A percentile compares a stretch with the other conserved stretches of the same genome.
phyloP scores from a whole-genome alignment of 495 filamentous ascomycete genomes.

The Copromyces sp. region DNA sequence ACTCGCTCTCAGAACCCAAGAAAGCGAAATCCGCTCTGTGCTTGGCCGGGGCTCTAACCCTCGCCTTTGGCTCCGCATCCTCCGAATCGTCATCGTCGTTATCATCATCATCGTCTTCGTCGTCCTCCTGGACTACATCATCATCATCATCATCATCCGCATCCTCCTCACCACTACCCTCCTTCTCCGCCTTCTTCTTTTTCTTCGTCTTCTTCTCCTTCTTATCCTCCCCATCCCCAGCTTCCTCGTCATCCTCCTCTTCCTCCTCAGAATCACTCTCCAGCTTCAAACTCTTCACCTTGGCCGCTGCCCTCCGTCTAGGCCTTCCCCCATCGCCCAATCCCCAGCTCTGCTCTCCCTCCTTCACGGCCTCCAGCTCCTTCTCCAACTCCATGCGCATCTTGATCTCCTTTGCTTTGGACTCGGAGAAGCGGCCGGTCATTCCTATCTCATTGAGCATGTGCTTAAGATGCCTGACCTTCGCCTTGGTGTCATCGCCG shows the following conservation, averaged over 20 bases:
- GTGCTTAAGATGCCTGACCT: slow-evolving; percentile 68
- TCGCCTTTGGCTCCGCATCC: slow-evolving; percentile 16
- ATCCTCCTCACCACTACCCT: slow-evolving; percentile 33
- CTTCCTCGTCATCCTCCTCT: slow-evolving; percentile 37
- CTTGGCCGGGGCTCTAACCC: slow-evolving; percentile 20
- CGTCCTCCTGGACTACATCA: slow-evolving; percentile 34
- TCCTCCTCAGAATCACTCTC: slow-evolving; percentile 24
- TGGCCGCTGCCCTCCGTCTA: slow-evolving; percentile 21
- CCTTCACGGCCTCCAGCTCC: slow-evolving; percentile 72
- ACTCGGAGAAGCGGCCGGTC: slow-evolving; percentile 72
- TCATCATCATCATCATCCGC: slow-evolving; percentile 35
- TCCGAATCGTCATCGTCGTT: slow-evolving; percentile 21
- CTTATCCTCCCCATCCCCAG: slow-evolving; percentile 16
- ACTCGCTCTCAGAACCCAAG: slow-evolving; percentile 36
- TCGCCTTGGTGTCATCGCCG: slow-evolving; percentile 54
- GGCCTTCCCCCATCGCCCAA: slow-evolving; percentile 24
- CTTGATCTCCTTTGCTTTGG: slow-evolving; percentile 77
- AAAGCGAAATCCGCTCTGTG: slow-evolving; percentile 35
- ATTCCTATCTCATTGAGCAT: slow-evolving; percentile 78
- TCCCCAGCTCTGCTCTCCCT: slow-evolving; percentile 73
- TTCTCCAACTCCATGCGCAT: slow-evolving; percentile 70
- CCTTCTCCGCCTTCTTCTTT: slow-evolving; percentile 2
- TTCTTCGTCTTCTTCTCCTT: slow-evolving; percentile 18
- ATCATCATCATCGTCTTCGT: slow-evolving; percentile 33
- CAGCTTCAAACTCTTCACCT: slow-evolving; percentile 12